Evolutionary conservation across 2,329 filamentous ascomycete genomes (phyloP).

Genomic region (Ascochyta lentis): DNA sequence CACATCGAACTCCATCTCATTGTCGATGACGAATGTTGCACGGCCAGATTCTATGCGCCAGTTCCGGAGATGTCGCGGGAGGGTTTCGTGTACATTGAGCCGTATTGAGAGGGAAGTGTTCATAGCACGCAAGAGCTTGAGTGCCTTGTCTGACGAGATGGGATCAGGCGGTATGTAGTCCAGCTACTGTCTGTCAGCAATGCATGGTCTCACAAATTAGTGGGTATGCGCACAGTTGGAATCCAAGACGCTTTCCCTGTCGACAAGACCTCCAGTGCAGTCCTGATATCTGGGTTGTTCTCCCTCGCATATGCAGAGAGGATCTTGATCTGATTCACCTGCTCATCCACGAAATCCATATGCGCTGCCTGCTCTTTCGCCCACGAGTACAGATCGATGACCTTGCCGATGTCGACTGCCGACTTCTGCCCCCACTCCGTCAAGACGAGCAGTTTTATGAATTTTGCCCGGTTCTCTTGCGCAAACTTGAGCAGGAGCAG

Average conservation of each 20-base stretch:
- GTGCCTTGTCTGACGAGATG: constrained; percentile 73
- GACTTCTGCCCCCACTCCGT: constrained; percentile 79
- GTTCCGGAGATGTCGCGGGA: constrained; percentile 78
- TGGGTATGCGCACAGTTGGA: constrained; percentile 68
- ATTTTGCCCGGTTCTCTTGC: constrained; percentile 80
- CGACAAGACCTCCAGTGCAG: constrained; percentile 82
- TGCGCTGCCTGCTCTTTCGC: constrained; percentile 53
- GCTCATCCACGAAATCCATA: constrained; percentile 59
- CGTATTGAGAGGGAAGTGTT: constrained; percentile 84
- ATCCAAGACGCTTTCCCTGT: constrained; percentile 79
- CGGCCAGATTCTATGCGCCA: constrained; percentile 85
- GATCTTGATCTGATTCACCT: constrained; percentile 72
- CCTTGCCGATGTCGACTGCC: constrained; percentile 75
- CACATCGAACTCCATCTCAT: constrained; percentile 92
- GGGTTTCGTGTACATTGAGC: constrained; percentile 82
- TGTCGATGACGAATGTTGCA: constrained; percentile 81
- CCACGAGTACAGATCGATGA: constrained; percentile 86
- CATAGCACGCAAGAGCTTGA: constrained; percentile 78
- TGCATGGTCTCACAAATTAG: neutral
- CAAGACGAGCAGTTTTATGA: constrained; percentile 91
- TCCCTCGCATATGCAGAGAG: constrained; percentile 75
- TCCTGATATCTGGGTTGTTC: constrained; percentile 89
- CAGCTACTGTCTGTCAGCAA: constrained; percentile 57
- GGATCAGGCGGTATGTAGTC: constrained; percentile 77
- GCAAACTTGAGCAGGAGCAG: constrained; percentile 75